These are phyloP conservation scores for Geum urbanum DNA, from an alignment of 306 rosid species.

Conservation along the genomic window DNA sequence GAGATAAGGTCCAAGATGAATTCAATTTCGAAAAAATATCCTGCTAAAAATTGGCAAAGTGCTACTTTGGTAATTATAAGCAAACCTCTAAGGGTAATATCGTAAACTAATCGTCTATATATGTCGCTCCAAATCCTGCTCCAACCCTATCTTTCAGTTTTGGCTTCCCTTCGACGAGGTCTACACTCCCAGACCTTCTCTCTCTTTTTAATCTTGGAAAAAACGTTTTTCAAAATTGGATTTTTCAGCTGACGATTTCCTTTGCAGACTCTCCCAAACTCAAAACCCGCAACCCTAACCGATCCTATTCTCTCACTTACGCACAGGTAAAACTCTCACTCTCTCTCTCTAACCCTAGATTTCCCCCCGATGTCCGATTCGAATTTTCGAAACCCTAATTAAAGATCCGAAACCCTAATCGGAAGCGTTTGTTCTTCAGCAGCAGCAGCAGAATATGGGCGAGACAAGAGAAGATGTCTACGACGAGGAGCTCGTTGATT, in stretches of 20 bases:
- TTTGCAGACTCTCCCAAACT: slow-evolving; percentile 59
- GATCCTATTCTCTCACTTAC: slow-evolving; percentile 16
- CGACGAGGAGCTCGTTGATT: slow-evolving; percentile 96
- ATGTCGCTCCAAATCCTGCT: neutral
- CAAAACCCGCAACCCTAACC: slow-evolving; percentile 37
- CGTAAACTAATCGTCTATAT: slow-evolving; percentile 20
- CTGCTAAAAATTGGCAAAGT: neutral
- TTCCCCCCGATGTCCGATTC: neutral
- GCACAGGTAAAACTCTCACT: slow-evolving; percentile 37
- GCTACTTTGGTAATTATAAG: neutral
- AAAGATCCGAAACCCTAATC: slow-evolving; percentile 11
- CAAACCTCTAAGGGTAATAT: slow-evolving; percentile 6
- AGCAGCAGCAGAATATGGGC: slow-evolving; percentile 67
- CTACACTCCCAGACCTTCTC: slow-evolving; percentile 20
- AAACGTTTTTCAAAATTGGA: slow-evolving; percentile 24
- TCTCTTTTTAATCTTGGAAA: slow-evolving; percentile 22
- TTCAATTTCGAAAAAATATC: too few species aligned
- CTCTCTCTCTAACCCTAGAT: slow-evolving; percentile 33
- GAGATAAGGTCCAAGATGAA: too few species aligned
- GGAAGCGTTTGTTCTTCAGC: slow-evolving; percentile 10
- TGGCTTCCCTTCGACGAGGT: slow-evolving; percentile 27
- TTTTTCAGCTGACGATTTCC: slow-evolving; percentile 69
- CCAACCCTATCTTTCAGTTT: slow-evolving; percentile 32
- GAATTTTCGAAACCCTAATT: slow-evolving; percentile 26
- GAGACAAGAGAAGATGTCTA: slow-evolving; percentile 83